Evolutionary conservation across 1,284 basidiomycete genomes (phyloP), one percentile per base, ranked within the genome.

Genomic region (Cryptococcus wingfieldii): DNA sequence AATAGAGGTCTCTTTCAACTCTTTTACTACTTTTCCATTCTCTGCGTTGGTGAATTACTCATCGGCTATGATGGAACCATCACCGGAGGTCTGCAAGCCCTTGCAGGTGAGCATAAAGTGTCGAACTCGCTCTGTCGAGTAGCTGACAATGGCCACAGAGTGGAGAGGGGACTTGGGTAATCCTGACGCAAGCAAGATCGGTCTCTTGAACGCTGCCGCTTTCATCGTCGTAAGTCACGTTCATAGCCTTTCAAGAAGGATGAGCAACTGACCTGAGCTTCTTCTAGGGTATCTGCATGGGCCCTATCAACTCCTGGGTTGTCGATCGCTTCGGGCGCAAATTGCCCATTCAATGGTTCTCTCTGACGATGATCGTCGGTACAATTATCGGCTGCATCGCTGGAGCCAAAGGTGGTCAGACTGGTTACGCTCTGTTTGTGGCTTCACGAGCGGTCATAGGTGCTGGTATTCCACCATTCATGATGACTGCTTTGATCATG

Each of bases 401-500:
- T 4, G 56, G 56, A 5, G 42, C 44, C 27, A 42, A 42, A 14
- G 27, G 49, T 9, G 38, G 41, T 3, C 31, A 50, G 10, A 28
- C 31, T 7, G 53, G 53, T 8, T 57, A 57, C 27, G 56, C 27
- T 27, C 51, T 57, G 16, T 57, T 57, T 25, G 56, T 57, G n/a
- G 56, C 51, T 18, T 57, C 56, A 4, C 28, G 56, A 8, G 56
- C 56, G 10, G 38, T 57, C 27, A 53, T 54, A 12, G 56, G 56
- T 19, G 49, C 47, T 1, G 56, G 56, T 16, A 49, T 58, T 14
- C 42, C 58, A 8, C 47, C 59, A 12, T 56, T 60, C 34, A 38
- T 63, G 16, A 58, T 56, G 54, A 55, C 55, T 5, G 59, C 61
- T 12, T 48, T 54, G 41, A 53, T 63, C 31, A 49, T 56, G 37